phyloP scores from a whole-genome alignment of 805 yeast species.

The Ogataea paraovalis region DNA sequence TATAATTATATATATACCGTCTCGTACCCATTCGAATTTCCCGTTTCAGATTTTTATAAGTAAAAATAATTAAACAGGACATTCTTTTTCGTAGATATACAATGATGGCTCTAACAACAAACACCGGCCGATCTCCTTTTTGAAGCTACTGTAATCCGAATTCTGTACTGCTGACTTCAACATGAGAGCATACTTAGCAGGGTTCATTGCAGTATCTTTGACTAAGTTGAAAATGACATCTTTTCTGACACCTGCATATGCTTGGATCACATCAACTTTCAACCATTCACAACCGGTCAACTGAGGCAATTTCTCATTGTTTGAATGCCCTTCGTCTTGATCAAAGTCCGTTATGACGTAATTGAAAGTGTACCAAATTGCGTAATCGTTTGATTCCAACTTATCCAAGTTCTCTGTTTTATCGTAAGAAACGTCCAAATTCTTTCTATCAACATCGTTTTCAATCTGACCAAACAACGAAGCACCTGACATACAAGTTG shows the following conservation, averaged over 20 bases:
- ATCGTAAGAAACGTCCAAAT: constrained; percentile 51
- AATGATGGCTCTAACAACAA: constrained; percentile 12
- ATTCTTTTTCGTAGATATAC: constrained; percentile 17
- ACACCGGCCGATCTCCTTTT: constrained; percentile 2
- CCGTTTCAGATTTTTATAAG: too few relatives aligned
- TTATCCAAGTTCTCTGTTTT: constrained; percentile 56
- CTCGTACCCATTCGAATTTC: too few relatives aligned
- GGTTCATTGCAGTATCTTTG: constrained; percentile 7
- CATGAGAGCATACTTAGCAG: constrained; percentile 1
- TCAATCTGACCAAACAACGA: constrained; percentile 68
- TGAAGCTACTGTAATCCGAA: constrained; percentile 10
- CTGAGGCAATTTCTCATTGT: constrained; percentile 11
- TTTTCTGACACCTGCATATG: constrained; percentile 39
- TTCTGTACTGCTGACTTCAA: constrained; percentile 6
- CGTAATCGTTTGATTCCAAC: constrained; percentile 25
- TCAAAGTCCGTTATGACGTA: constrained; percentile 4
- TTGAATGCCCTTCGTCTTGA: not conserved
- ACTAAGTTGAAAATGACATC: not conserved
- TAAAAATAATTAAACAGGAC: not conserved
- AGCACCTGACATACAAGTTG: constrained; percentile 85
- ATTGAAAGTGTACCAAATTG: constrained; percentile 46
- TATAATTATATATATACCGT: too few relatives aligned
- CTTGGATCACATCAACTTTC: constrained; percentile 34
- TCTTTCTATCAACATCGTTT: constrained; percentile 15
- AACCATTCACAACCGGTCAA: constrained; percentile 40